These are phyloP conservation scores for Adenanthera pavonina DNA, from an alignment of 306 rosid genomes.

Conservation along the genomic window DNA sequence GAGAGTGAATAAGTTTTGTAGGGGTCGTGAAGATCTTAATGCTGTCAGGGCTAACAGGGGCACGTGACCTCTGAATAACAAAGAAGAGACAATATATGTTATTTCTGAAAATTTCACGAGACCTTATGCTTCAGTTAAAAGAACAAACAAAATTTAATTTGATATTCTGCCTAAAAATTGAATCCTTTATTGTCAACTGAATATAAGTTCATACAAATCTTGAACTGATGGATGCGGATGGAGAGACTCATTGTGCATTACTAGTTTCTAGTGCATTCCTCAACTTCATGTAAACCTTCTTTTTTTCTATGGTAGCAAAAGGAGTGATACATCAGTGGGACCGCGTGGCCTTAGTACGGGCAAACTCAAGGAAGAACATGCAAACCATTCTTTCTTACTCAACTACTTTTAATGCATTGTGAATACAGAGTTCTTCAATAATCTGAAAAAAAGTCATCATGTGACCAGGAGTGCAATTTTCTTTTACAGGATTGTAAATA, in stretches of 20 bases:
- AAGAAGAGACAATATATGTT: slow-evolving; percentile 18
- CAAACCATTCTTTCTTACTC: neutral
- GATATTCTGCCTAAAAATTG: slow-evolving; percentile 22
- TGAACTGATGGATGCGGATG: slow-evolving; percentile 4
- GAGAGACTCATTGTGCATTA: neutral
- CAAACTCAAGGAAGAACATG: neutral
- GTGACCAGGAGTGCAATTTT: slow-evolving; percentile 16
- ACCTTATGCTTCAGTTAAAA: slow-evolving; percentile 26
- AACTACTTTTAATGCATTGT: neutral
- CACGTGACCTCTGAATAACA: slow-evolving; percentile 61
- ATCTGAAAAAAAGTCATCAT: neutral
- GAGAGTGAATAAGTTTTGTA: slow-evolving; percentile 77
- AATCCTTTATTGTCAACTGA: neutral
- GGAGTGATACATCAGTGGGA: neutral
- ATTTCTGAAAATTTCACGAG: slow-evolving; percentile 2
- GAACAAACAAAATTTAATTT: slow-evolving; percentile 13
- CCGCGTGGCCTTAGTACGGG: neutral
- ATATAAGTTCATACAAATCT: neutral
- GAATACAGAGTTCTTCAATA: neutral
- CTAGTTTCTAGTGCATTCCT: neutral
- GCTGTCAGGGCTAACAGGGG: slow-evolving; percentile 47
- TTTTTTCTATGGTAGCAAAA: neutral
- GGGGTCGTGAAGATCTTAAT: slow-evolving; percentile 67
- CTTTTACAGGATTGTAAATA: neutral
- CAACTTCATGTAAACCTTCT: neutral